Conservation (phyloP, 768 basidiomycete species). For the Cubamyces lactineus region DNA sequence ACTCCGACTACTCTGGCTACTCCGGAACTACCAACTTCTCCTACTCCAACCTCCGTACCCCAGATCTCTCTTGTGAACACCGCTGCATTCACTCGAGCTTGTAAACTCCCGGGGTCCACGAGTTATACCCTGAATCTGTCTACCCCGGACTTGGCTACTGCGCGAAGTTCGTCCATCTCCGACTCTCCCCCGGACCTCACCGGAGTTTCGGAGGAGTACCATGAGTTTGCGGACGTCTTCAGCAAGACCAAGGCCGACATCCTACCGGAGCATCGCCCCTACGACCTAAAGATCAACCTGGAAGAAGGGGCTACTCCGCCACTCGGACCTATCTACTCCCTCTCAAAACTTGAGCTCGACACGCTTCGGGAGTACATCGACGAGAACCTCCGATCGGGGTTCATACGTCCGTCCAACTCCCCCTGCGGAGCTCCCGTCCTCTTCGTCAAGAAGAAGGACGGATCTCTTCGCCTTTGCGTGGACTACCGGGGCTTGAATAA, state of each 20-base stretch:
- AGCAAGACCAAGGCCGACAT: neutral
- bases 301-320: neutral
- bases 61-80: no score
- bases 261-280: neutral
- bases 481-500: neutral
- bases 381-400: no score
- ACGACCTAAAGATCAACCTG: neutral
- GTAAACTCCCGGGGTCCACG: neutral
- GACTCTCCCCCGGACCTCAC: neutral
- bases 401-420: no score
- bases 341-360: neutral
- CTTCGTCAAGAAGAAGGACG: neutral
- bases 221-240: conserved; percentile 2
- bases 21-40: no score
- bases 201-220: neutral
- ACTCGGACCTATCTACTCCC: neutral
- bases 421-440: no score
- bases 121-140: neutral
- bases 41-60: no score
- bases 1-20: no score
- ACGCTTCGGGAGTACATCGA: neutral
- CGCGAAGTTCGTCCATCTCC: no score
- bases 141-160: no score
- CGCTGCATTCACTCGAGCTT: neutral
- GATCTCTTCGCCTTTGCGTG: neutral